Evolutionary conservation across 2,329 filamentous ascomycete genomes (phyloP).

Genomic region (Triangularia setosa): DNA sequence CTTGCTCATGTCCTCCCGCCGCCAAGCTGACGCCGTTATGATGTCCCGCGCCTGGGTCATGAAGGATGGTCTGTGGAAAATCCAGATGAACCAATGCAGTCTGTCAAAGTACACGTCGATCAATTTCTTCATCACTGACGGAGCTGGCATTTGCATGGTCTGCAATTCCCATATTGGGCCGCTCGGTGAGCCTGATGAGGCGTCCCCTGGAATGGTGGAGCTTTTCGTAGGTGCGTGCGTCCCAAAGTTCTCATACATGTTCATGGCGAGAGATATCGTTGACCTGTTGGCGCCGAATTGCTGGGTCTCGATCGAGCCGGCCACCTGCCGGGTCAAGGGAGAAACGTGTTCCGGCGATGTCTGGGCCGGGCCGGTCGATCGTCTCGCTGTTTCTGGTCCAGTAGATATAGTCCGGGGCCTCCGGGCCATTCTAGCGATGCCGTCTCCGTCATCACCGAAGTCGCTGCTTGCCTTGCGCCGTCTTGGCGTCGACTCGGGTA

Average conservation of each 20-base stretch:
- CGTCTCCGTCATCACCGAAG: background rate
- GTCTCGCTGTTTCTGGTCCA: background rate
- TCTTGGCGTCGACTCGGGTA: background rate
- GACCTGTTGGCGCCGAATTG: slow-evolving; percentile 4
- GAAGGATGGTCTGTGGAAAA: background rate
- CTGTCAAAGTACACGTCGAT: background rate
- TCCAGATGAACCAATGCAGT: slow-evolving; percentile 1
- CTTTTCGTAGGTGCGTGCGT: background rate
- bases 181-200: background rate
- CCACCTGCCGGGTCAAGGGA: background rate
- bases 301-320: background rate
- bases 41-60: slow-evolving; percentile 1
- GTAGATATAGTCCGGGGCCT: background rate
- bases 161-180: background rate
- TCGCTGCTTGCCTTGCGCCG: background rate
- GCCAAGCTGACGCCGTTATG: background rate
- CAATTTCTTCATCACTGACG: slow-evolving; percentile 1
- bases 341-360: background rate
- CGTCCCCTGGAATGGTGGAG: background rate
- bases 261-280: slow-evolving; percentile 3
- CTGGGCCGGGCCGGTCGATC: background rate
- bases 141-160: slow-evolving; percentile 1
- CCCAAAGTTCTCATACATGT: slow-evolving; percentile 1
- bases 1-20: slow-evolving; percentile 1
- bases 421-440: background rate